Base-by-base conservation (phyloP, 257 asterid species). In the Verbascum thapsus region DNA sequence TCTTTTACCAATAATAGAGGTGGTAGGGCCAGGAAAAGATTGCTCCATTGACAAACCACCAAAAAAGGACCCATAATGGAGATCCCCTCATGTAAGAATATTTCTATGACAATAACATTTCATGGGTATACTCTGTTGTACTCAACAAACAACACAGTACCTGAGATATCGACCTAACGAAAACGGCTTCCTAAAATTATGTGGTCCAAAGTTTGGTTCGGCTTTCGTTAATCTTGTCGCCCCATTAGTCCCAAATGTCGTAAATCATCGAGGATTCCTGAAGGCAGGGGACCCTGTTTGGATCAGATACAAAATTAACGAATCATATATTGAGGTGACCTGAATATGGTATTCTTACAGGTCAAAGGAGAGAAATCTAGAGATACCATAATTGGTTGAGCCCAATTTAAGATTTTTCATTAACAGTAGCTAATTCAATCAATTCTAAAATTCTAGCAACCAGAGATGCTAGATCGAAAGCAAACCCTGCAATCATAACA, bases 361-460 rank as follows among this genome's bases (percentile, higher is more conserved):
- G 19, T 13, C 10, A 44, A 45, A 2, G 60, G 64, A 41, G 65
- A 44, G 10, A 67, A 56, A 72, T 45, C 70, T 23, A 30, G 72
- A 59, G 79, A 78, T 23, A 60, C 80, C 86, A 85, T 85, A 56
- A 18, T 40, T 67, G 62, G 57, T 49, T 11, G 50, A 41, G 20
- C 54, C 30, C 38, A 30, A 58, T 37, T 16, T 38, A 56, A 15
- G 30, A 67, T 15, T 37, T 51, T 48, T 41, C 64, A 53, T 20
- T 9, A 26, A 47, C 13, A 40, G 9, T 2, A 1, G 10, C 42
- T 7, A 37, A 61, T 45, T 65, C 68, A 59, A 53, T 18, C 67
- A 35, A 18, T 55, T 43, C 19, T 23, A 57, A 41, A 40, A 55
- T 19, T 52, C 39, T 13, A 45, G 59, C 34, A 48, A 45, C 12